Conservation (phyloP, 495 filamentous ascomycete species). For the Talaromyces liani region DNA sequence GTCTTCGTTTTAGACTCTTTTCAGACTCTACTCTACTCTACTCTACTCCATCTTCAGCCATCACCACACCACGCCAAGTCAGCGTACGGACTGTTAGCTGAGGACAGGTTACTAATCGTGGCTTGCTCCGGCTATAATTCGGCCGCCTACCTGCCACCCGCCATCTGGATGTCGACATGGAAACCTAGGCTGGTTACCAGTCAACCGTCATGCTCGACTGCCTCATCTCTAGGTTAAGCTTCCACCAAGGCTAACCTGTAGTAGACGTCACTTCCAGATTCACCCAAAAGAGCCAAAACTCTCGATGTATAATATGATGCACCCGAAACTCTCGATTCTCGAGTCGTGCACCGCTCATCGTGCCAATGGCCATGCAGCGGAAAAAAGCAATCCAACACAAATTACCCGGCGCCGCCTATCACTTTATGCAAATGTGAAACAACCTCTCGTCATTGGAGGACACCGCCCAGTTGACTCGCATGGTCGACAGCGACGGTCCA, state of each 20-base stretch:
- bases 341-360: not conserved
- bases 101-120: not conserved
- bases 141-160: not conserved
- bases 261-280: not conserved
- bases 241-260: not conserved
- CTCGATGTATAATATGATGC: not conserved
- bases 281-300: not conserved
- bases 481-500: not conserved
- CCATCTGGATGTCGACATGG: not conserved
- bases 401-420: slow-evolving; percentile 1
- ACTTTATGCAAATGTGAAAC: not conserved
- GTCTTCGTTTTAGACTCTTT: not conserved
- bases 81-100: not conserved
- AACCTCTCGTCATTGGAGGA: not conserved
- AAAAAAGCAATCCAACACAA: not conserved
- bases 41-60: not conserved
- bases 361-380: slow-evolving; percentile 1
- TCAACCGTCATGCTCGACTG: not conserved
- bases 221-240: not conserved
- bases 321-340: not conserved
- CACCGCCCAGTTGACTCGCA: not conserved
- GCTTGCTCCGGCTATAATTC: not conserved
- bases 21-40: not conserved
- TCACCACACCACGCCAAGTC: not conserved
- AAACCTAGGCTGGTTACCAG: not conserved